A percentile compares a stretch with the other conserved stretches of the same genome.
These are phyloP conservation scores for Corymbia calophylla DNA, from an alignment of 441 rosid genomes.

Conservation along the genomic window DNA sequence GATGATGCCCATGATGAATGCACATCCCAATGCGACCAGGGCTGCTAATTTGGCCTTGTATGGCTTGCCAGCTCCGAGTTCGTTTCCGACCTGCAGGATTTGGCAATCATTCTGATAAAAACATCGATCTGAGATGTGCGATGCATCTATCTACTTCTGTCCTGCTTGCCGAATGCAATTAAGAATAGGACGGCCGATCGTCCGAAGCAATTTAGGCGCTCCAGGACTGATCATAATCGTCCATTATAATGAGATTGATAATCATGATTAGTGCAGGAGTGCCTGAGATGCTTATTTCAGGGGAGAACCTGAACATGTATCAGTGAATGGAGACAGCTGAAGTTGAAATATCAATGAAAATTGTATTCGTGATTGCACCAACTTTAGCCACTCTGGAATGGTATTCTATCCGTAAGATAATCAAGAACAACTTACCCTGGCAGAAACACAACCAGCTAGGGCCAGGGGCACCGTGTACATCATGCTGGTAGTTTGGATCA, in stretches of 20 bases:
- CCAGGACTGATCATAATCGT: neutral
- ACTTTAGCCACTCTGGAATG: neutral
- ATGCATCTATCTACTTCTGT: neutral
- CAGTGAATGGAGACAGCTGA: slow-evolving; percentile 1
- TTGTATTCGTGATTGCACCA: neutral
- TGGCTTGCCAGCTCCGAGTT: slow-evolving; percentile 91
- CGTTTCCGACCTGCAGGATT: slow-evolving; percentile 75
- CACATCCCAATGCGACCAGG: slow-evolving; percentile 78
- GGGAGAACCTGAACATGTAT: neutral
- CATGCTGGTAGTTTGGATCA: slow-evolving; percentile 97
- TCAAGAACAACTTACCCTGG: slow-evolving; percentile 48
- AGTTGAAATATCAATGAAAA: neutral
- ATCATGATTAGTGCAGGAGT: neutral
- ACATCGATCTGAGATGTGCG: neutral
- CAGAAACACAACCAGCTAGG: slow-evolving; percentile 95
- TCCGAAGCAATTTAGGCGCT: neutral
- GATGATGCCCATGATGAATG: slow-evolving; percentile 66
- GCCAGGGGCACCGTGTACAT: slow-evolving; percentile 99
- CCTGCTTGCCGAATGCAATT: neutral
- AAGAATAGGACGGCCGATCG: neutral
- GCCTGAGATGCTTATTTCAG: neutral
- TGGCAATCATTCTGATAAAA: neutral
- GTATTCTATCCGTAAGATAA: neutral
- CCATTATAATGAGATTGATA: neutral
- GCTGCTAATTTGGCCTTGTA: slow-evolving; percentile 80